These are phyloP conservation scores for Cutaneotrichosporon daszewskae DNA, from an alignment of 1,284 basidiomycete genomes.

Conservation along the genomic window DNA sequence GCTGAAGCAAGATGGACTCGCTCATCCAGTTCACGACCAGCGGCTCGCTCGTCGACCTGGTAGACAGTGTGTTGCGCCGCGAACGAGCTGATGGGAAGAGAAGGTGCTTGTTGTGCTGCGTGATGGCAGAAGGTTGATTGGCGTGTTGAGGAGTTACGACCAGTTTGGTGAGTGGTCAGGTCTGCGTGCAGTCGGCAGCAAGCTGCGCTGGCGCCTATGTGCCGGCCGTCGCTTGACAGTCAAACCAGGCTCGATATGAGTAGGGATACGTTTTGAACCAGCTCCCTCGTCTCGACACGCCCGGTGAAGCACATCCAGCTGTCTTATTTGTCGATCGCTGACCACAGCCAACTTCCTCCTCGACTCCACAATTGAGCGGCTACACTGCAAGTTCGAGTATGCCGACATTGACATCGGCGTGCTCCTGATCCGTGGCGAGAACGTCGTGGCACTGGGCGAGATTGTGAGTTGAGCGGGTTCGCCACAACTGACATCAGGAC, in stretches of 20 bases:
- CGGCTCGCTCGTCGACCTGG: conserved; percentile 91
- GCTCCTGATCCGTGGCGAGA: conserved; percentile 94
- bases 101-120: conserved; percentile 96
- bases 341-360: conserved; percentile 80
- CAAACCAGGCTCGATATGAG: too few species aligned
- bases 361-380: conserved; percentile 65
- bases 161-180: conserved; percentile 86
- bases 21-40: conserved; percentile 95
- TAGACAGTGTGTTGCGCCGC: conserved; percentile 77
- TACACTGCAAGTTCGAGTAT: conserved; percentile 41
- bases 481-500: conserved; percentile 56
- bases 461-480: conserved; percentile 60
- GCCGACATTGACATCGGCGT: conserved; percentile 54
- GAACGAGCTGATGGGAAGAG: conserved; percentile 55
- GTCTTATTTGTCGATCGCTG: too few species aligned
- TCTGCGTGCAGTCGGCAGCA: too few species aligned
- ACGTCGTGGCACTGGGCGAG: conserved; percentile 95
- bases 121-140: conserved; percentile 93
- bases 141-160: conserved; percentile 94
- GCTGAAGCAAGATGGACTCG: conserved; percentile 94
- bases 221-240: too few species aligned
- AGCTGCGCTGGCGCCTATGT: too few species aligned
- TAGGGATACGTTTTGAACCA: too few species aligned
- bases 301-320: too few species aligned
- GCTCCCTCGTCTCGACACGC: too few species aligned